Conservation (phyloP, 768 basidiomycete species). For the Tylopilus sp. region DNA sequence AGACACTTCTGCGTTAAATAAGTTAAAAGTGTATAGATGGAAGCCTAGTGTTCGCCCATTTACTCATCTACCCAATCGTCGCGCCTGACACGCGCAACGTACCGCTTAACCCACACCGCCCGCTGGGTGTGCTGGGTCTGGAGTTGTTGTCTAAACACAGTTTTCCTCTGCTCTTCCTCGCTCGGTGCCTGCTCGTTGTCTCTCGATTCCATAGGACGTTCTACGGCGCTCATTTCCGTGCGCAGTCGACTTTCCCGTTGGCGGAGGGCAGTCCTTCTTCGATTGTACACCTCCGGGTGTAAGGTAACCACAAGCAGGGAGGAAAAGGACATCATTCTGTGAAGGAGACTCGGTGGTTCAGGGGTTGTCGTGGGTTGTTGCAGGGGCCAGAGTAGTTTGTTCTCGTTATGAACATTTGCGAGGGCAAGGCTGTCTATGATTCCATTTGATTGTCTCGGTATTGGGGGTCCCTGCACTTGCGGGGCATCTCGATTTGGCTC, state of each 20-base stretch:
- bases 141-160: conserved; percentile 39
- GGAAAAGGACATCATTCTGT: conserved; percentile 52
- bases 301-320: conserved; percentile 56
- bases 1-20: conserved; percentile 3
- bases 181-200: conserved; percentile 31
- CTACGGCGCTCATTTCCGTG: conserved; percentile 53
- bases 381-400: conserved; percentile 43
- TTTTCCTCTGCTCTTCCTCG: conserved; percentile 29
- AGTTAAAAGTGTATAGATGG: no score
- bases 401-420: conserved; percentile 55
- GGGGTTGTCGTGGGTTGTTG: conserved; percentile 13
- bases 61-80: conserved; percentile 71
- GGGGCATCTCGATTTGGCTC: conserved; percentile 14
- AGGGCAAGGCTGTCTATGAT: conserved; percentile 53
- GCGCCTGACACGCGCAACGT: conserved; percentile 59
- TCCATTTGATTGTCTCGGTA: conserved; percentile 30
- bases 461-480: conserved; percentile 27
- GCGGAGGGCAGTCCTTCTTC: conserved; percentile 54
- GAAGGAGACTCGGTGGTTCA: conserved; percentile 45
- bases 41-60: no score
- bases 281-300: conserved; percentile 74
- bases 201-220: conserved; percentile 25
- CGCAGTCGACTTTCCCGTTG: conserved; percentile 63
- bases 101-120: conserved; percentile 60
- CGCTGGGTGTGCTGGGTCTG: conserved; percentile 48